phyloP scores from a whole-genome alignment of 176 grass and related monocot species.

The Oryza punctata region DNA sequence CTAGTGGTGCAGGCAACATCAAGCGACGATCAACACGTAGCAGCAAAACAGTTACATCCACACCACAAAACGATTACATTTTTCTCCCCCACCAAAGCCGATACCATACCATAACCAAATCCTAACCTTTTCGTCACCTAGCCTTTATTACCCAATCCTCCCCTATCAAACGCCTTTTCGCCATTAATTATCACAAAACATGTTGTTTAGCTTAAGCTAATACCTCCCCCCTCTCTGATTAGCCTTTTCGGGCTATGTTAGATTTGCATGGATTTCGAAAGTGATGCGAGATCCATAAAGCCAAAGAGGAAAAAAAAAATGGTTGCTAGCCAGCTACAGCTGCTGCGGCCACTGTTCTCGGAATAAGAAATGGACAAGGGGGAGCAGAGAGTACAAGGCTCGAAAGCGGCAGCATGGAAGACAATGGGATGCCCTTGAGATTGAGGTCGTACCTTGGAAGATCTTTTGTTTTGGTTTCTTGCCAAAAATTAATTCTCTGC shows the following conservation, averaged over 20 bases:
- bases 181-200: not conserved
- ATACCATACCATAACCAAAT: not conserved
- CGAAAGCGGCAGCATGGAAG: not conserved
- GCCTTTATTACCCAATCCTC: not conserved
- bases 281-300: slow-evolving; percentile 45
- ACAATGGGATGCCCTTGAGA: slow-evolving; percentile 32
- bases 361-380: not conserved
- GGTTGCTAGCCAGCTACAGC: too few species aligned
- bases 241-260: slow-evolving; percentile 8
- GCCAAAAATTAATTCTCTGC: not conserved
- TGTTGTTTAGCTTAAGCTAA: not conserved
- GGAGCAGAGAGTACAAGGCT: not conserved
- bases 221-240: not conserved
- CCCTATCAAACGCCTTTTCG: not conserved
- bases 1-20: not conserved
- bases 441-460: slow-evolving; percentile 37
- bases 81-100: not conserved
- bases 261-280: slow-evolving; percentile 43
- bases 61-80: not conserved
- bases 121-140: slow-evolving; percentile 1
- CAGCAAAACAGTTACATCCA: not conserved
- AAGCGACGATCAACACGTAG: slow-evolving; percentile 27
- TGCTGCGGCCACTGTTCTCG: not conserved
- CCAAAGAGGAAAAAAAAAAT: not conserved
- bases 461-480: slow-evolving; percentile 41